Percentiles rank a stretch among this genome's conserved stretches.
phyloP scores from a whole-genome alignment of 2,329 filamentous ascomycete genomes.

The Claviceps sp. region DNA sequence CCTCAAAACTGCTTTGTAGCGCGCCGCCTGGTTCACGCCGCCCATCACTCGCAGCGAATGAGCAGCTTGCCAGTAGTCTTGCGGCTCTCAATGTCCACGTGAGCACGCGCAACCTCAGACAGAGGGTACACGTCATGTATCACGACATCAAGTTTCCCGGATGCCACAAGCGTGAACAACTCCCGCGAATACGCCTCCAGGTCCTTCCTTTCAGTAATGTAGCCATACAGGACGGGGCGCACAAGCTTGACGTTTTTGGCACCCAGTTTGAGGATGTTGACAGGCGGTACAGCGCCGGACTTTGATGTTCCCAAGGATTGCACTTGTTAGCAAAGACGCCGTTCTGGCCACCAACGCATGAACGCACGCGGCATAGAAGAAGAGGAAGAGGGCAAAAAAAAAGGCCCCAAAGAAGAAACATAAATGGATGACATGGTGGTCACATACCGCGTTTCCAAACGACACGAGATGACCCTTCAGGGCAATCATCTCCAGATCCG shows the following conservation, averaged over 20 bases:
- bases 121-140: slow-evolving; percentile 70
- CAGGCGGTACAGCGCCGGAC: slow-evolving; percentile 61
- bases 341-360: too few species aligned
- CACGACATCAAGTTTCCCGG: slow-evolving; percentile 55
- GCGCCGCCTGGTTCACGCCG: too few species aligned
- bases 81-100: slow-evolving; percentile 65
- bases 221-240: slow-evolving; percentile 61
- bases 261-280: slow-evolving; percentile 41
- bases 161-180: slow-evolving; percentile 57
- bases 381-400: neutral
- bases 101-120: slow-evolving; percentile 57
- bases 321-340: too few species aligned
- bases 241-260: slow-evolving; percentile 67
- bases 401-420: too few species aligned
- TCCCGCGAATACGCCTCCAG: slow-evolving; percentile 56
- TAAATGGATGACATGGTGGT: neutral
- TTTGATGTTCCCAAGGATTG: slow-evolving; percentile 9
- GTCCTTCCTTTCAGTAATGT: slow-evolving; percentile 56
- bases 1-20: too few species aligned
- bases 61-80: slow-evolving; percentile 78
- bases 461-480: slow-evolving; percentile 65
- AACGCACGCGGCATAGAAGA: slow-evolving; percentile 5
- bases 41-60: slow-evolving; percentile 42
- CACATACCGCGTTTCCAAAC: slow-evolving; percentile 64
- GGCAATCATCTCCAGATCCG: slow-evolving; percentile 58